phyloP scores from a whole-genome alignment of 768 basidiomycete genomes.

The Leccinum imitatum region DNA sequence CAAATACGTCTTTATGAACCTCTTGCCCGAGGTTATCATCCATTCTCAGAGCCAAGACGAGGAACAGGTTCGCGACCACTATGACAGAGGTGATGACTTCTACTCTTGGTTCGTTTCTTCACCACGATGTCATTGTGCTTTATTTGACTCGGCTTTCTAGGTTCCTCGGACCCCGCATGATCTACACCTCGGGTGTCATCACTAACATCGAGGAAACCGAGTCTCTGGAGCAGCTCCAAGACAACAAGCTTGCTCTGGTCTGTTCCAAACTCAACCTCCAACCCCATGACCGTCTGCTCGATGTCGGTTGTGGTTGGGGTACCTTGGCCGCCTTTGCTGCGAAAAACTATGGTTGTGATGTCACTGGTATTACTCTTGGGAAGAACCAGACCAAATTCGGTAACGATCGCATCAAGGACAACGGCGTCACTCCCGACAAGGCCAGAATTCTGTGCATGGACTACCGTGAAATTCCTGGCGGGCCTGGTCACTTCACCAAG shows the following conservation, averaged over 20 bases:
- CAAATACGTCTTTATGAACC: constrained; percentile 84
- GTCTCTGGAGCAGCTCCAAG: constrained; percentile 91
- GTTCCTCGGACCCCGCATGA: constrained; percentile 95
- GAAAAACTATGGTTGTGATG: constrained; percentile 96
- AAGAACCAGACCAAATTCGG: constrained; percentile 93
- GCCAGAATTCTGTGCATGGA: constrained; percentile 93
- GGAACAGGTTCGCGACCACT: constrained; percentile 93
- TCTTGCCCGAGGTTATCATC: constrained; percentile 91
- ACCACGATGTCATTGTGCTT: neutral
- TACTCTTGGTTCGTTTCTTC: constrained; percentile 62
- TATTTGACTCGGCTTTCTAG: constrained; percentile 31
- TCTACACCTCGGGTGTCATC: constrained; percentile 95
- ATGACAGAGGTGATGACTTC: constrained; percentile 97
- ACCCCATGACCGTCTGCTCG: constrained; percentile 79
- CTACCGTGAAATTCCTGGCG: constrained; percentile 85
- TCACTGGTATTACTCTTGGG: constrained; percentile 91
- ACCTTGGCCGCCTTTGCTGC: constrained; percentile 92
- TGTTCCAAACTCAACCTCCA: constrained; percentile 93
- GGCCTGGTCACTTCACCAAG: constrained; percentile 79
- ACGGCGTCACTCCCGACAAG: constrained; percentile 67
- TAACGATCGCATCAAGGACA: constrained; percentile 79
- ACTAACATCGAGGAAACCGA: constrained; percentile 67
- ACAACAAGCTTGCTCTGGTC: constrained; percentile 95
- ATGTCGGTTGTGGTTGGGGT: constrained; percentile 96
- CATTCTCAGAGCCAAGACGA: constrained; percentile 93